Conservation (phyloP, 2,329 filamentous ascomycete genomes). For the Colletotrichum tropicicola region DNA sequence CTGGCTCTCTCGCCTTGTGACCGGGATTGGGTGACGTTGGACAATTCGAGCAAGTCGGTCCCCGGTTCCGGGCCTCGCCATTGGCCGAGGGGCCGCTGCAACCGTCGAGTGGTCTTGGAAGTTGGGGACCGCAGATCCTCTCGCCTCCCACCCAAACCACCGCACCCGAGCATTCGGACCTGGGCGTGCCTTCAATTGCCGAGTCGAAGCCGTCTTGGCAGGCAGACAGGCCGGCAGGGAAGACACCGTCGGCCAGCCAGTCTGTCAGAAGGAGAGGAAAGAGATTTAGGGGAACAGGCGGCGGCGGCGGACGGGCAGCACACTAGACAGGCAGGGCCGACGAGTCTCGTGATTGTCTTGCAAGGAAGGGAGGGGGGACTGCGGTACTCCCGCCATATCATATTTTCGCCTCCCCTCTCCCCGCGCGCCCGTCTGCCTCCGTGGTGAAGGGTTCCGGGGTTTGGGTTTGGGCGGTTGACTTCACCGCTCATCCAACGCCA, state of each 20-base stretch:
- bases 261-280: neutral
- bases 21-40: slow-evolving; percentile 25
- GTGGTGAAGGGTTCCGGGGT: too few relatives aligned
- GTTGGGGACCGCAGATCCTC: neutral
- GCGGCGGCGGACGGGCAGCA: too few relatives aligned
- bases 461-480: too few relatives aligned
- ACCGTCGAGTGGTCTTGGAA: slow-evolving; percentile 3
- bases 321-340: too few relatives aligned
- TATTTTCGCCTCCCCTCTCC: neutral
- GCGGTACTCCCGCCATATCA: neutral
- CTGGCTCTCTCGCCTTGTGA: too few relatives aligned
- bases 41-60: slow-evolving; percentile 8
- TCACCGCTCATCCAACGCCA: too few relatives aligned
- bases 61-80: neutral
- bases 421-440: too few relatives aligned
- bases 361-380: neutral
- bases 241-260: too few relatives aligned
- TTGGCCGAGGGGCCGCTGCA: slow-evolving; percentile 18
- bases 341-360: too few relatives aligned
- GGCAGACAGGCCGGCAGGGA: neutral
- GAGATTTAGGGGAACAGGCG: too few relatives aligned
- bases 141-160: neutral
- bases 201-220: slow-evolving; percentile 3
- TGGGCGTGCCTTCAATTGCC: neutral
- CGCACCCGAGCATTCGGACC: neutral